Evolutionary conservation across 2,329 filamentous ascomycete species (phyloP), one percentile per base, ranked within the genome.

Genomic region (Claviceps pazoutovae): DNA sequence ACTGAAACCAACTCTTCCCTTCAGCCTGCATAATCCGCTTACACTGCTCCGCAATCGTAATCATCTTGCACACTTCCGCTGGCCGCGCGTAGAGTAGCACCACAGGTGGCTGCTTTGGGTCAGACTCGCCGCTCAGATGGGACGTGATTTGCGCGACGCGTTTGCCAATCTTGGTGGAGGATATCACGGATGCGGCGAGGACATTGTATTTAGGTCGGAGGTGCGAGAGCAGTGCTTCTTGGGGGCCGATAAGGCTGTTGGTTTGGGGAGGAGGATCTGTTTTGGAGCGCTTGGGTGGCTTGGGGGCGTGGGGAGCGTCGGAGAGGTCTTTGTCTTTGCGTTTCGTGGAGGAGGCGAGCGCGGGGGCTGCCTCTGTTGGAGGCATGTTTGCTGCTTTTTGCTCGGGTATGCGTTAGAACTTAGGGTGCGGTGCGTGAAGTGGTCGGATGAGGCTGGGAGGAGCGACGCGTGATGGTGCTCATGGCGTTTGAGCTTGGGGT

Each of bases 1-100:
- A 81, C 62, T 79, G 78, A 53, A 68, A 78, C 72, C 74, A 80
- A 47, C 66, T 57, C 54, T 67, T 69, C 3, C 70, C 71, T 42
- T 69, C 64, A 49, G 72, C 70, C 36, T 60, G 67, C 50, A 84
- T 65, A 46, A 79, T 68, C 41, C 75, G 68, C 63, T 84, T 83
- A 52, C 73, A 74, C 39, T 85, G 80, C 64, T 88, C 84, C 45
- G 74, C 74, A 46, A 88, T 75, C 4, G 78, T 83, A 58, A 87
- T 77, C 59, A 87, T 70, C 64, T 88, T 89, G 64, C 72, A 73
- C 1, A 78, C 73, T 3, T 79, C 74, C 9, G 63, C 54, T 0
- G 74, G 68, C 19, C 73, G 72, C 36, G 76, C 74, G 58, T 78
- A 71, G 17, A 81, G 64, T 41, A 81, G 62, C n/a, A 70, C 70